Conservation (phyloP, 2,329 filamentous ascomycete genomes). For the Diaporthe eres region DNA sequence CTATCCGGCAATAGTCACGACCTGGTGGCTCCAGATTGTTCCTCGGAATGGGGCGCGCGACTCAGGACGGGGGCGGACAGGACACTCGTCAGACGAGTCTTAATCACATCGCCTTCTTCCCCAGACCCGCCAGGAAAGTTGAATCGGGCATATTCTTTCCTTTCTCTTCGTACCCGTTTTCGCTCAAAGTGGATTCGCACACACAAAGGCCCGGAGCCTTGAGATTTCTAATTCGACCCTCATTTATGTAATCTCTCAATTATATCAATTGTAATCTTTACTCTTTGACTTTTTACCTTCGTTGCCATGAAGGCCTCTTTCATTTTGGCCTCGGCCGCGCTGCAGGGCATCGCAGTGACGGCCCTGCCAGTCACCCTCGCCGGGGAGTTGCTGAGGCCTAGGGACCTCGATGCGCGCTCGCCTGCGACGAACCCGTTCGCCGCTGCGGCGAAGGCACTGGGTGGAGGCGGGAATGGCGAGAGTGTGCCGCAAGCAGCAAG, state of each 20-base stretch:
- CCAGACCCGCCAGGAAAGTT: not conserved
- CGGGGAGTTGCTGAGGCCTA: not conserved
- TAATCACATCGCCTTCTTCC: conserved; percentile 7
- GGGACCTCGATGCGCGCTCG: not conserved
- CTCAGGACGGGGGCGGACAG: not conserved
- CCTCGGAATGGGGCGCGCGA: not conserved
- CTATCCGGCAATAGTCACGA: conserved; percentile 10
- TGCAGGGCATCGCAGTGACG: conserved; percentile 28
- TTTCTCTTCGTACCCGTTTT: conserved; percentile 19
- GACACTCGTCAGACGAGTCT: not conserved
- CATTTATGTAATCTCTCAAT: conserved; percentile 17
- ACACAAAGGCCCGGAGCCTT: conserved; percentile 17
- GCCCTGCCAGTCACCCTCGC: conserved; percentile 4
- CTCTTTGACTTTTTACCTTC: not conserved
- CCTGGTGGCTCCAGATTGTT: not conserved
- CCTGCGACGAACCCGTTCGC: not conserved
- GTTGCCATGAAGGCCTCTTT: conserved; percentile 8
- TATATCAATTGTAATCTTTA: not conserved
- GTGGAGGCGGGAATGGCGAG: not conserved
- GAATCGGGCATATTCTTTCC: conserved; percentile 16
- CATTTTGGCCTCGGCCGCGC: not conserved
- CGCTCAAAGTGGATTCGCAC: conserved; percentile 12
- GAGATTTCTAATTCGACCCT: conserved; percentile 5
- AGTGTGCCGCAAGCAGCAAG: not conserved
- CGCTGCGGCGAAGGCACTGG: not conserved